Conservation (phyloP, 148 eudicot genomes). For the Nyssa sinensis region DNA sequence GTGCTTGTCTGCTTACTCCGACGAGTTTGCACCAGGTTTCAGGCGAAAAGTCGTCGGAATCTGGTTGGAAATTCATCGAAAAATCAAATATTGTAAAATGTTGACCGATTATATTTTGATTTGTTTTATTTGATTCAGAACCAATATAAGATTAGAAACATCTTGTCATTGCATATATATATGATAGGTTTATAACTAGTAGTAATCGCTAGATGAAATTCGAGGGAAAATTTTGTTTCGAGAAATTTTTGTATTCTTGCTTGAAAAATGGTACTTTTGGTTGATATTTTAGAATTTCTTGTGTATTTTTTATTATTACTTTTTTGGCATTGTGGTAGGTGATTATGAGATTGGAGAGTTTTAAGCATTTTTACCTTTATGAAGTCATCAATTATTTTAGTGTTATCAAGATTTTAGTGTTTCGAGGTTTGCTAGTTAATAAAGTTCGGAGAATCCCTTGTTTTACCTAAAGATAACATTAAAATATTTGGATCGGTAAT, state of each 20-base stretch:
- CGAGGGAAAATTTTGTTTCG: constrained; percentile 3
- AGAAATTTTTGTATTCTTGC: neutral
- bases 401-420: neutral
- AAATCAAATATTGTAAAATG: neutral
- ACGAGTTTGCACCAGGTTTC: constrained; percentile 15
- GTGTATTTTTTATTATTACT: neutral
- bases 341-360: neutral
- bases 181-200: neutral
- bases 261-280: no score
- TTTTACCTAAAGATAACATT: constrained; percentile 21
- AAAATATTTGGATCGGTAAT: constrained; percentile 16
- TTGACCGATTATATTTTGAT: neutral
- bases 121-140: neutral
- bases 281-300: neutral
- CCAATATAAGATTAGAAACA: neutral
- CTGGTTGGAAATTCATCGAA: constrained; percentile 12
- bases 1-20: constrained; percentile 5
- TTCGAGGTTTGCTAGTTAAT: constrained; percentile 11
- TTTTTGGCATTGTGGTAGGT: constrained; percentile 8
- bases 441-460: constrained; percentile 30
- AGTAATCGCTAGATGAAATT: neutral
- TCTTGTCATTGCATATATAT: neutral
- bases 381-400: neutral
- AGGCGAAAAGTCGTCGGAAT: constrained; percentile 28
- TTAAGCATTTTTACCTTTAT: neutral